These are phyloP conservation scores for Calocera cornea DNA, from an alignment of 768 basidiomycete genomes.

Conservation along the genomic window DNA sequence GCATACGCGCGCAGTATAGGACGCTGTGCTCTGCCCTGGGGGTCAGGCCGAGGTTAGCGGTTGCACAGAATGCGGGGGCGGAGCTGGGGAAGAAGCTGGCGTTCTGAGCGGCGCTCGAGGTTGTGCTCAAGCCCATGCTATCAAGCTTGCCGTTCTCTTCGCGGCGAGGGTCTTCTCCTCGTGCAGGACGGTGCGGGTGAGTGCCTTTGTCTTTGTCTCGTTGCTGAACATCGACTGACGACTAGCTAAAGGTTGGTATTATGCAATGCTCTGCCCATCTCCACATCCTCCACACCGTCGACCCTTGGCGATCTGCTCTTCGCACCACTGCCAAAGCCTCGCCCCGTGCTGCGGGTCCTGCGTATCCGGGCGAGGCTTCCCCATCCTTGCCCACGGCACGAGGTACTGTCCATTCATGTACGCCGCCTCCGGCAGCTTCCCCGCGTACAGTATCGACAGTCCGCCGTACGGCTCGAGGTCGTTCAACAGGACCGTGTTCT, in stretches of 20 bases:
- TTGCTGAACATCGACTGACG: too few relatives aligned
- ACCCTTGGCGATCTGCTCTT: constrained; percentile 32
- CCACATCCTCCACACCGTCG: too few relatives aligned
- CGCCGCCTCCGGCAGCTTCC: constrained; percentile 29
- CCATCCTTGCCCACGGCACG: constrained; percentile 36
- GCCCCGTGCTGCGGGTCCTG: constrained; percentile 26
- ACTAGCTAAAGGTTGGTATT: too few relatives aligned
- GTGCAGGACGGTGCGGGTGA: too few relatives aligned
- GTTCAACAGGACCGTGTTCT: constrained; percentile 5
- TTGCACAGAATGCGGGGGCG: constrained; percentile 5
- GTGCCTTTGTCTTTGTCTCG: too few relatives aligned
- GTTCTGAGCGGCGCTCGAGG: not conserved
- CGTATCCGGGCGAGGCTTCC: constrained; percentile 21
- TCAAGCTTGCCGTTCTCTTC: too few relatives aligned
- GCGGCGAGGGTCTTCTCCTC: too few relatives aligned
- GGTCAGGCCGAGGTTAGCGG: constrained; percentile 34
- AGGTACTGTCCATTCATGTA: constrained; percentile 35
- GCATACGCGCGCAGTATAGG: constrained; percentile 80
- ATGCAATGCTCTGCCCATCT: too few relatives aligned
- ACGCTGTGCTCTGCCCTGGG: constrained; percentile 72
- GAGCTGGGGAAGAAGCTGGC: not conserved
- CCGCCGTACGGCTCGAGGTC: constrained; percentile 22
- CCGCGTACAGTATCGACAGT: constrained; percentile 34
- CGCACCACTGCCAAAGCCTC: constrained; percentile 35
- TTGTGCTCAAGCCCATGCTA: too few relatives aligned